Conservation (phyloP, 1,139 yeast species). For the Lodderomyces beijingensis region DNA sequence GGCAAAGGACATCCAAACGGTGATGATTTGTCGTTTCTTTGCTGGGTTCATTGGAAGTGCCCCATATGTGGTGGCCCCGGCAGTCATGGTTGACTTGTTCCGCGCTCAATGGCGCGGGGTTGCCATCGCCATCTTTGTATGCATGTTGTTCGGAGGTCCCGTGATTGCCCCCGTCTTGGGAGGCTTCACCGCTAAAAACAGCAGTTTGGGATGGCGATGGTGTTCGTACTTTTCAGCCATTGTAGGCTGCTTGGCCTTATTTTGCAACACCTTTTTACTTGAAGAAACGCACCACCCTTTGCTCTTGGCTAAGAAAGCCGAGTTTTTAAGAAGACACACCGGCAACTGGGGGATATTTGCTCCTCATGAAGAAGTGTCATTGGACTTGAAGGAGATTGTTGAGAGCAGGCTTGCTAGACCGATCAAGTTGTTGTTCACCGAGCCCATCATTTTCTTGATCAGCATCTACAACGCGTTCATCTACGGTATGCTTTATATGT, state of each 20-base stretch:
- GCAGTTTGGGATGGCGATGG: slow-evolving; percentile 54
- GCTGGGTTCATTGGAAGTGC: slow-evolving; percentile 42
- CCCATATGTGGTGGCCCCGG: slow-evolving; percentile 40
- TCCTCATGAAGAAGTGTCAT: slow-evolving; percentile 68
- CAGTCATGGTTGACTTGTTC: slow-evolving; percentile 38
- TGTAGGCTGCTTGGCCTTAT: slow-evolving; percentile 33
- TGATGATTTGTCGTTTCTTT: slow-evolving; percentile 39
- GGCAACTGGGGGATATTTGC: slow-evolving; percentile 80
- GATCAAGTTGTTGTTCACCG: slow-evolving; percentile 57
- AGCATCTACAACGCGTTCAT: slow-evolving; percentile 78
- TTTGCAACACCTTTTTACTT: slow-evolving; percentile 26
- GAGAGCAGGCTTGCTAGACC: slow-evolving; percentile 73
- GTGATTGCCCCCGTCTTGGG: slow-evolving; percentile 41
- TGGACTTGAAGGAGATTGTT: slow-evolving; percentile 58
- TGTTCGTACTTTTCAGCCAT: slow-evolving; percentile 50
- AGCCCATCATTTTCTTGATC: slow-evolving; percentile 67
- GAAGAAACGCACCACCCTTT: slow-evolving; percentile 49
- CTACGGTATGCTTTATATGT: slow-evolving; percentile 74
- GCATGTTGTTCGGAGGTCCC: slow-evolving; percentile 42
- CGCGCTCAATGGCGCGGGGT: slow-evolving; percentile 31
- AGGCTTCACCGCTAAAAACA: slow-evolving; percentile 30
- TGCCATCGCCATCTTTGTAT: slow-evolving; percentile 30
- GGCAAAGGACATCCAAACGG: slow-evolving; percentile 35
- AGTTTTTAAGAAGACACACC: slow-evolving; percentile 49
- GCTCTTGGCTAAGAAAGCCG: slow-evolving; percentile 60